Percentiles rank a stretch among this genome's conserved stretches.
Evolutionary conservation across 257 asterid genomes (phyloP).

Genomic region (Solanum phureja): DNA sequence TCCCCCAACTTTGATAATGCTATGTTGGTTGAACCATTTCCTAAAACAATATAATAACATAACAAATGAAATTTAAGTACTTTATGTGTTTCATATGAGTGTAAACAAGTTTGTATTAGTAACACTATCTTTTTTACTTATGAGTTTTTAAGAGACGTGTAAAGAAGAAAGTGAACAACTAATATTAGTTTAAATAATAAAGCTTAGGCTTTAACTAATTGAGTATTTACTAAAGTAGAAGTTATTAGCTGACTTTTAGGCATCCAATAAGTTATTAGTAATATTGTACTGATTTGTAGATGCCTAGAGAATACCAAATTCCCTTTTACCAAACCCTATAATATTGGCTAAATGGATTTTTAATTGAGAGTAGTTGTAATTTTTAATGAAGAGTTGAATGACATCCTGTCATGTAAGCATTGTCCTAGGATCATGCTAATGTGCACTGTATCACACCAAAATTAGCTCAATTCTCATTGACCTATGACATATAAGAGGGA

Average conservation of each 20-base stretch:
- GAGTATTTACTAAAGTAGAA: background rate
- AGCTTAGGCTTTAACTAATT: background rate
- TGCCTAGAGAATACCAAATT: background rate
- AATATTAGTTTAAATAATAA: no score
- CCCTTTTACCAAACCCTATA: background rate
- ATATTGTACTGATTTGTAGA: background rate
- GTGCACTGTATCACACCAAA: background rate
- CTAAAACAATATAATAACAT: background rate
- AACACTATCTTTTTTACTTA: no score
- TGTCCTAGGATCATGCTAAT: background rate
- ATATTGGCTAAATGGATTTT: background rate
- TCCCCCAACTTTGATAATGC: background rate
- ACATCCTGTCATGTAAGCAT: background rate
- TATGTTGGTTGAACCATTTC: background rate
- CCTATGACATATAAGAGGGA: background rate
- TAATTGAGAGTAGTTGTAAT: background rate
- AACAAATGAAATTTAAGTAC: background rate
- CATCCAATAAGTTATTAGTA: background rate
- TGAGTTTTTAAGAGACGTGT: no score
- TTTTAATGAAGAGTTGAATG: background rate
- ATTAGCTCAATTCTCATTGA: background rate
- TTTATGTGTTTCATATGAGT: background rate
- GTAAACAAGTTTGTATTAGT: no score
- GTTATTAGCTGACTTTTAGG: background rate
- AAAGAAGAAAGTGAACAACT: no score